Evolutionary conservation across 1,284 basidiomycete species (phyloP).

Genomic region (Puccinia novopanici): DNA sequence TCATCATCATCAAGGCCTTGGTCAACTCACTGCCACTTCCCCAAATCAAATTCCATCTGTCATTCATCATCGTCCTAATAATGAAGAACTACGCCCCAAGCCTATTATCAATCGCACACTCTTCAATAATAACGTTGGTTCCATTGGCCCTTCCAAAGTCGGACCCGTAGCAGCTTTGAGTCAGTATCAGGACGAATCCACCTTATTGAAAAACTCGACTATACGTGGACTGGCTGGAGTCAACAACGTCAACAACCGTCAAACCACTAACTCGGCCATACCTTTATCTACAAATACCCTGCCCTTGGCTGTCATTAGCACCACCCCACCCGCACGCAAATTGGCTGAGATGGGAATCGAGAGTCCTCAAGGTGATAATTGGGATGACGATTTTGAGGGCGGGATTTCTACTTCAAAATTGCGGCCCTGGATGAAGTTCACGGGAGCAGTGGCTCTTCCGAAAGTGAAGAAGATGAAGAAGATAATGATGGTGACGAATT

Average conservation of each 20-base stretch:
- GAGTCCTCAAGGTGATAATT: conserved; percentile 72
- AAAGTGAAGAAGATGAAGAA: conserved; percentile 61
- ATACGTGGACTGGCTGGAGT: conserved; percentile 39
- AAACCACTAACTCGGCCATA: conserved; percentile 52
- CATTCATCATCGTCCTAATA: conserved; percentile 24
- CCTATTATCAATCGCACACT: conserved; percentile 23
- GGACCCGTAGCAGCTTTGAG: background rate
- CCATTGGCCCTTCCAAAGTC: conserved; percentile 34
- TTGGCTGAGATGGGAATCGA: conserved; percentile 64
- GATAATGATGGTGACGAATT: conserved; percentile 51
- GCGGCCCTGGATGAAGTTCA: conserved; percentile 60
- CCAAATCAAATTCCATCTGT: conserved; percentile 10
- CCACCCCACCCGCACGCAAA: conserved; percentile 54
- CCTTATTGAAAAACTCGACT: conserved; percentile 43
- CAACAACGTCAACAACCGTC: conserved; percentile 23
- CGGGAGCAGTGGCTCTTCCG: conserved; percentile 28
- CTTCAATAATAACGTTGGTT: conserved; percentile 10
- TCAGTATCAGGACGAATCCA: conserved; percentile 34
- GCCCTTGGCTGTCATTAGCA: conserved; percentile 53
- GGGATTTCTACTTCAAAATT: conserved; percentile 79
- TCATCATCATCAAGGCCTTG: background rate
- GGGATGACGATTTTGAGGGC: conserved; percentile 97
- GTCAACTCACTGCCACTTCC: conserved; percentile 12
- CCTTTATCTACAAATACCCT: conserved; percentile 52
- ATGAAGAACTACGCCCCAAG: conserved; percentile 32